Evolutionary conservation across 441 rosid genomes (phyloP).

Genomic region (Brassica hybrid): DNA sequence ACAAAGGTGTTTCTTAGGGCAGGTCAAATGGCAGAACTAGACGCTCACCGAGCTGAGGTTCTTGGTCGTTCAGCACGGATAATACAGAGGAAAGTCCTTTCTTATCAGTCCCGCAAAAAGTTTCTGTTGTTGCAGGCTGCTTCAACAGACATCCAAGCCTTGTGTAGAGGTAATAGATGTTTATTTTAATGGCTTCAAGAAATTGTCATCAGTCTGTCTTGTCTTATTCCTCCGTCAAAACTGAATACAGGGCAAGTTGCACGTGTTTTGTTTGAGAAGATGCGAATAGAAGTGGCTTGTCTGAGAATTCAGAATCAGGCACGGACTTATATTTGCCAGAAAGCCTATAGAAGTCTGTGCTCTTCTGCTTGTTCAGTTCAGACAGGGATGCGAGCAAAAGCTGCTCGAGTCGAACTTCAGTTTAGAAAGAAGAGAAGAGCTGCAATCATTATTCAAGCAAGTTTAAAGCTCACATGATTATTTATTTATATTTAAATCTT

Average conservation of each 20-base stretch:
- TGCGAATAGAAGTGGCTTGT: slow-evolving; percentile 81
- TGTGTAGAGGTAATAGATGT: slow-evolving; percentile 72
- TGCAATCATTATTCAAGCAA: slow-evolving; percentile 79
- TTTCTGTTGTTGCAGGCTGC: slow-evolving; percentile 64
- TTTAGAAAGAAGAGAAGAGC: slow-evolving; percentile 70
- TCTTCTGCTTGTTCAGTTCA: slow-evolving; percentile 75
- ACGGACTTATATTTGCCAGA: slow-evolving; percentile 64
- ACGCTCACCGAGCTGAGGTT: slow-evolving; percentile 76
- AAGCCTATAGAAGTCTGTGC: slow-evolving; percentile 54
- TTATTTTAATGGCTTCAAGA: neutral
- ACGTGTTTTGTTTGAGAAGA: slow-evolving; percentile 59
- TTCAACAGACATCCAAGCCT: slow-evolving; percentile 70
- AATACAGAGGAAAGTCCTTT: slow-evolving; percentile 74
- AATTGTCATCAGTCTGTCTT: slow-evolving; percentile 14
- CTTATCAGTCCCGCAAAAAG: slow-evolving; percentile 61
- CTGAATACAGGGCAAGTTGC: slow-evolving; percentile 70
- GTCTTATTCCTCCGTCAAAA: slow-evolving; percentile 19
- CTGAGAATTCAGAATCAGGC: slow-evolving; percentile 73
- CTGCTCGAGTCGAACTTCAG: slow-evolving; percentile 63
- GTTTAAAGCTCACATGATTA: slow-evolving; percentile 20
- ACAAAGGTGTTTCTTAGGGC: slow-evolving; percentile 96
- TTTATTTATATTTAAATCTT: slow-evolving; percentile 8
- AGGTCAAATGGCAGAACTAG: slow-evolving; percentile 99
- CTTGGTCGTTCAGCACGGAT: slow-evolving; percentile 80
- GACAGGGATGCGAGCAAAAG: slow-evolving; percentile 79